Evolutionary conservation across 805 yeast genomes (phyloP).

Genomic region (Candida peoriensis): DNA sequence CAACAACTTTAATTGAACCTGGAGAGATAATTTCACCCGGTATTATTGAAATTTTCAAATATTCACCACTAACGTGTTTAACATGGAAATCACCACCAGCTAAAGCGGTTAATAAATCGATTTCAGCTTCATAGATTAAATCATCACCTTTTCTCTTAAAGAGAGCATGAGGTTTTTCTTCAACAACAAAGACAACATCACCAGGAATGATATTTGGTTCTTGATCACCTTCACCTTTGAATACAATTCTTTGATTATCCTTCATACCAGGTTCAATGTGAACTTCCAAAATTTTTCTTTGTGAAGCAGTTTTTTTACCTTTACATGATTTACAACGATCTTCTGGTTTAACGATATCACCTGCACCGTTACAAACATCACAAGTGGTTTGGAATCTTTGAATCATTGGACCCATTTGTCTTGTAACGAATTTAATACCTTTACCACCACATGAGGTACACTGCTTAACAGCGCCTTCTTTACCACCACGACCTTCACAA

Average conservation of each 20-base stretch:
- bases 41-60: slow-evolving; percentile 71
- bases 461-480: slow-evolving; percentile 79
- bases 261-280: slow-evolving; percentile 96
- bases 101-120: slow-evolving; percentile 89
- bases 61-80: slow-evolving; percentile 89
- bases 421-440: slow-evolving; percentile 86
- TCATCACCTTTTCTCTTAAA: slow-evolving; percentile 90
- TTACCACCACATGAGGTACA: slow-evolving; percentile 87
- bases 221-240: slow-evolving; percentile 96
- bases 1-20: slow-evolving; percentile 72
- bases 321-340: slow-evolving; percentile 84
- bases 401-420: slow-evolving; percentile 99
- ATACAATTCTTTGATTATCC: slow-evolving; percentile 85
- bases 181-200: slow-evolving; percentile 88
- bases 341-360: slow-evolving; percentile 80
- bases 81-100: slow-evolving; percentile 92
- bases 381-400: slow-evolving; percentile 96
- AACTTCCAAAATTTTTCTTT: slow-evolving; percentile 91
- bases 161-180: slow-evolving; percentile 78
- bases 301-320: slow-evolving; percentile 83
- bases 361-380: slow-evolving; percentile 88
- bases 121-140: slow-evolving; percentile 75
- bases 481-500: slow-evolving; percentile 97
- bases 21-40: slow-evolving; percentile 95
- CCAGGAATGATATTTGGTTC: slow-evolving; percentile 94